phyloP scores from a whole-genome alignment of 768 basidiomycete species.

The Auricularia cornea region DNA sequence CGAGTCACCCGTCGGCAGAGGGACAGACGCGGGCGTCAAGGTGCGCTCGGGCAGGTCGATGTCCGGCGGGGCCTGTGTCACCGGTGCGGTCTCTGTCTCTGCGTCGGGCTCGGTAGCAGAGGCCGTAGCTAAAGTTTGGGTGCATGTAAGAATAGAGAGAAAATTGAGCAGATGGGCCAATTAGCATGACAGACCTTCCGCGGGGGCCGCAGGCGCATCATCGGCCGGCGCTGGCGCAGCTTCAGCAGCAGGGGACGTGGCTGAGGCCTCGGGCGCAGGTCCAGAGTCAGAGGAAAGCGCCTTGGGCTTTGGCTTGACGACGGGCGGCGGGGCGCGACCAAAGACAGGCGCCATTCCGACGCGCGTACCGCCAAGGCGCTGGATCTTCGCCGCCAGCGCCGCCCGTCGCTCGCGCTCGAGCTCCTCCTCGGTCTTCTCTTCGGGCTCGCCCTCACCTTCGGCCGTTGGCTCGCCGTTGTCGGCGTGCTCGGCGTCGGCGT shows the following conservation, averaged over 20 bases:
- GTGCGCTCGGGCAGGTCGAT: background rate
- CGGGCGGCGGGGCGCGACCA: slow-evolving; percentile 43
- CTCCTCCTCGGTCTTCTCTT: slow-evolving; percentile 27
- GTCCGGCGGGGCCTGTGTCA: background rate
- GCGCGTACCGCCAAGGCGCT: slow-evolving; percentile 77
- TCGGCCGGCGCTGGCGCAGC: background rate
- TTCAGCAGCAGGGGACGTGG: too few species aligned
- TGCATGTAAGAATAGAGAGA: too few species aligned
- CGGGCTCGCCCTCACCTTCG: slow-evolving; percentile 33
- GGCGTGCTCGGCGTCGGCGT: slow-evolving; percentile 6
- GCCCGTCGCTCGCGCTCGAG: slow-evolving; percentile 75
- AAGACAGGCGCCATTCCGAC: slow-evolving; percentile 74
- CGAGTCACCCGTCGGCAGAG: background rate
- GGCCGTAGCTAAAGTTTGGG: too few species aligned
- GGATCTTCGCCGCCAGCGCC: slow-evolving; percentile 88
- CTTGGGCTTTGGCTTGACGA: slow-evolving; percentile 12
- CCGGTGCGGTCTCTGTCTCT: background rate
- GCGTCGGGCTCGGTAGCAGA: too few species aligned
- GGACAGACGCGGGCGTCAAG: background rate
- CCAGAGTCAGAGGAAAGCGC: slow-evolving; percentile 8
- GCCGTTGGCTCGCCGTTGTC: slow-evolving; percentile 11
- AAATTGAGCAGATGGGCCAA: too few species aligned
- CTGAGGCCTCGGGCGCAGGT: background rate
- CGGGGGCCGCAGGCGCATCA: too few species aligned
- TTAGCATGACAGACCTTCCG: too few species aligned